Base-by-base conservation (phyloP, 2,329 filamentous ascomycete genomes). In the Penicillium frequentans region DNA sequence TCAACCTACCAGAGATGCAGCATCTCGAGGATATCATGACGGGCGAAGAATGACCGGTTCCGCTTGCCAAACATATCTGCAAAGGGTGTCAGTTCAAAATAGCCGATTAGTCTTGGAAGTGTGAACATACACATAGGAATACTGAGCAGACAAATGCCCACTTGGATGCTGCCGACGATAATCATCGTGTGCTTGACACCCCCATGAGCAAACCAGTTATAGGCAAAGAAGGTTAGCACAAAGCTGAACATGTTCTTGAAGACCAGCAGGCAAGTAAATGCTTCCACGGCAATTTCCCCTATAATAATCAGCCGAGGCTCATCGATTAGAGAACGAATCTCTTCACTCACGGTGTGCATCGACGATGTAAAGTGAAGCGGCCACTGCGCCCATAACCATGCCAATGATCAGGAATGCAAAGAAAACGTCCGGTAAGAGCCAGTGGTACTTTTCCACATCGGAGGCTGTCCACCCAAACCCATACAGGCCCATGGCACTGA, bases 161-260 rank as follows among this genome's bases (percentile, higher is more conserved):
- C 81, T 75, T 97, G 91, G 19, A 96, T 86, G 35, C 86, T 89
- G 1, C 85, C 87, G 47, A 96, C 83, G 21, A 84, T 82, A 53
- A 89, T 82, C 75, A 97, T 93, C 0, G 84, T 78, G 23, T 68
- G 67, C 47, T 82, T 81, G 58, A 86, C 84, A 1, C 85, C 85
- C 9, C 72, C 70, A 1, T 77, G 63, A 10, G 89, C 81, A 26
- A 96, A 81, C 93, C 93, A 97, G 56, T 92, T 81, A 67, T 91
- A 96, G 1, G 91, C 91, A 64, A 85, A 89, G 72, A 88, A 96
- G 0, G 93, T 96, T 55, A 97, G 79, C 7, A 86, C 85, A 67
- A 96, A 97, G 61, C 88, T 90, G 77, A 97, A 96, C 60, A 97
- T 84, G 75, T 97, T 96, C 77, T 97, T 97, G 81, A 97, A 96